Evolutionary conservation across 495 filamentous ascomycete genomes (phyloP), one percentile per base, ranked within the genome.

Genomic region (Acidomyces sp.): DNA sequence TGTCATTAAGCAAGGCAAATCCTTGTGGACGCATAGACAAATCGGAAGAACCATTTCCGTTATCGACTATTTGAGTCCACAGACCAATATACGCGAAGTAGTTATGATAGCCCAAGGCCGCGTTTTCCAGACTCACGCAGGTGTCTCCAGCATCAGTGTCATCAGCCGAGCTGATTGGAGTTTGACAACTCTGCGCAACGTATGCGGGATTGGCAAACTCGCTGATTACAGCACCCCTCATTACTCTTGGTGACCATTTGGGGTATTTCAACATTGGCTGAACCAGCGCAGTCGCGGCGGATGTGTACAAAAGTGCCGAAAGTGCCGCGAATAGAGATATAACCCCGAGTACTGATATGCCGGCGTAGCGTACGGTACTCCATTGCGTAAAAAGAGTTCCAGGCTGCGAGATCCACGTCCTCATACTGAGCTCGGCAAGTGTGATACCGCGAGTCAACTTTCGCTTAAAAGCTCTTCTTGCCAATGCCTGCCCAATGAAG

Each of bases 401-500:
- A 0, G 74, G 74, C 49, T 76, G 71, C 55, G 71, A 69, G 28
- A 78, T 67, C 71, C 71, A 76, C 22, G 58, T 51, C 32, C 60
- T 51, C 60, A 62, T 62, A 28, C 41, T 55, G 33, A 85, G 72
- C 50, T 85, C 81, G 0, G 80, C 73, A 15, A 87, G 68, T 4
- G 72, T 80, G 36, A 85, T 67, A 0, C 82, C 81, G 3, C 20
- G 29, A 29, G 55, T 53, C 9, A 68, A 71, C 12, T 64, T 56
- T 31, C 62, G 64, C 10, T 62, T 66, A 30, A 80, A 62, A 0
- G 80, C 77, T 18, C 77, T 63, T 7, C 77, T 65, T 28, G 71
- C 79, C 7, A 87, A 57, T 2, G 77, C 69, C 61, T 87, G 82
- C 0, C 81, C 82, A 3, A 85, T 51, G 30, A 80, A 78, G 0